A percentile compares a stretch with the other conserved stretches of the same genome.
phyloP scores from a whole-genome alignment of 2,329 filamentous ascomycete genomes.

The Penicillium italicum region DNA sequence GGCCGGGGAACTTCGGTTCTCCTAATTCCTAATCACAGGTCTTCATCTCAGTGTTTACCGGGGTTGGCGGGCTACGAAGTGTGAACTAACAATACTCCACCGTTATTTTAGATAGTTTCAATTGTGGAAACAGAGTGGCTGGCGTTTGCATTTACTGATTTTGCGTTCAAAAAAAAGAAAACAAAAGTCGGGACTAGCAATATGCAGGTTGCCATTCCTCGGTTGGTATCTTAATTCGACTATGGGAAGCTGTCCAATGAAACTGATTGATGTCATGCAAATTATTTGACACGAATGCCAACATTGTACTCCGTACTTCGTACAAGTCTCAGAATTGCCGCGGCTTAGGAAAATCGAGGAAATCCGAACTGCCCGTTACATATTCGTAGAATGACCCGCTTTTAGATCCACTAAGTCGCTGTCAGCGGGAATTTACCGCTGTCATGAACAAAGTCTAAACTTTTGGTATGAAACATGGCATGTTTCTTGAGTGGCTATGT shows the following conservation, averaged over 20 bases:
- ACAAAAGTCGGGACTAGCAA: not conserved
- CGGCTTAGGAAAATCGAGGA: not conserved
- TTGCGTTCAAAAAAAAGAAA: not conserved
- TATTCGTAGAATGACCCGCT: not conserved
- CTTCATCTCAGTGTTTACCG: not conserved
- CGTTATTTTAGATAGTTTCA: not conserved
- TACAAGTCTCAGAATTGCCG: not conserved
- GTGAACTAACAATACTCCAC: not conserved
- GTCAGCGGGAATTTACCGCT: not conserved
- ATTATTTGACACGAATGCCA: not conserved
- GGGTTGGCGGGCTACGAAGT: not conserved
- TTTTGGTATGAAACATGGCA: not conserved
- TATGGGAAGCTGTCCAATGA: not conserved
- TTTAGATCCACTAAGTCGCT: not conserved
- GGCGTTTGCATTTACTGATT: not conserved
- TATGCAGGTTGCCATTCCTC: not conserved
- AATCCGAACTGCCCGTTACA: not conserved
- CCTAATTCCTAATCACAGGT: constrained; percentile 7
- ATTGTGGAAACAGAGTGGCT: not conserved
- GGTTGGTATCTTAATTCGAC: not conserved
- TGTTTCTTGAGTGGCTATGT: not conserved
- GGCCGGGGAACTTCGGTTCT: constrained; percentile 6
- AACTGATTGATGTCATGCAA: not conserved
- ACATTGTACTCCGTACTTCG: not conserved
- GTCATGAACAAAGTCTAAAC: not conserved